Evolutionary conservation across 176 grass and related monocot species (phyloP).

Genomic region (Rhipidocladum racemiflorum): DNA sequence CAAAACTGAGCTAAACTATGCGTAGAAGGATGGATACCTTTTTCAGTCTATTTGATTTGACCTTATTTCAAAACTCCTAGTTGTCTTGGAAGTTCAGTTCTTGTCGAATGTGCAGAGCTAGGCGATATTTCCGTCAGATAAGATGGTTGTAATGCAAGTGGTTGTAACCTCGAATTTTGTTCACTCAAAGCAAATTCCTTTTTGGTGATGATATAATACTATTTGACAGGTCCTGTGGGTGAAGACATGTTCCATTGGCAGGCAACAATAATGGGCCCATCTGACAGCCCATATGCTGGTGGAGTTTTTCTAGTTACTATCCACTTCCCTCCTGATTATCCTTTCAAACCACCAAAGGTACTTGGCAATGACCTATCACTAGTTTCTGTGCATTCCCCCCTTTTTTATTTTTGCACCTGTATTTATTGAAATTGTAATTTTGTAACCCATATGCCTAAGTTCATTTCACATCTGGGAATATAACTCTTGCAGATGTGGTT

Average conservation of each 20-base stretch:
- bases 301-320: no score
- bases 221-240: no score
- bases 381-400: neutral
- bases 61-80: neutral
- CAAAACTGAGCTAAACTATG: neutral
- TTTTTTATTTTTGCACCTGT: neutral
- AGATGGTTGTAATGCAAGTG: neutral
- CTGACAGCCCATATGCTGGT: no score
- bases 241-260: no score
- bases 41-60: neutral
- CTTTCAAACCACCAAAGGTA: no score
- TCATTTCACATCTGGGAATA: slow-evolving; percentile 11
- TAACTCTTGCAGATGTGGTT: neutral
- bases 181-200: neutral
- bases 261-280: no score
- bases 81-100: slow-evolving; percentile 19
- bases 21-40: neutral
- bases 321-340: no score
- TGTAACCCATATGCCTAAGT: neutral
- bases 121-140: neutral
- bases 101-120: neutral
- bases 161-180: neutral
- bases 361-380: neutral
- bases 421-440: neutral
- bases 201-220: slow-evolving; percentile 16